Evolutionary conservation across 805 yeast genomes (phyloP).

Genomic region (Kazachstania kunashirensis): DNA sequence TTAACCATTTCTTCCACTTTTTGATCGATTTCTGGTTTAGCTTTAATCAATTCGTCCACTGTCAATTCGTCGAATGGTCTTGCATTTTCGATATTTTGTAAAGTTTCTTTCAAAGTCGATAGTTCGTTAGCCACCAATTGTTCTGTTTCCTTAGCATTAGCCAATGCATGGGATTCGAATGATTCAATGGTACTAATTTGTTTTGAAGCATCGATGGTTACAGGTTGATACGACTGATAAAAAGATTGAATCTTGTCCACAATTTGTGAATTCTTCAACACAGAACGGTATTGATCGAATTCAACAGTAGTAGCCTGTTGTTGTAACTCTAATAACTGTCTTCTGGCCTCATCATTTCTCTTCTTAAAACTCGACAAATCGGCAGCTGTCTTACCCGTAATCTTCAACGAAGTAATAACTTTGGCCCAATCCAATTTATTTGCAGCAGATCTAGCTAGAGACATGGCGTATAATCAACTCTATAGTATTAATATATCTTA

Average conservation of each 20-base stretch:
- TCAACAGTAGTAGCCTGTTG: slow-evolving; percentile 71
- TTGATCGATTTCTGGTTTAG: slow-evolving; percentile 95
- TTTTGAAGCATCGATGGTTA: slow-evolving; percentile 75
- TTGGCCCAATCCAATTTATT: slow-evolving; percentile 92
- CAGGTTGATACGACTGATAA: slow-evolving; percentile 68
- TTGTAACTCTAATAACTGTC: slow-evolving; percentile 59
- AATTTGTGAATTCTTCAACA: slow-evolving; percentile 72
- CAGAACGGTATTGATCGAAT: slow-evolving; percentile 67
- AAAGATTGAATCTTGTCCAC: slow-evolving; percentile 74
- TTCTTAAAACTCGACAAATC: slow-evolving; percentile 88
- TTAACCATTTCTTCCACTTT: slow-evolving; percentile 91
- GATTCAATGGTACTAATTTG: slow-evolving; percentile 87
- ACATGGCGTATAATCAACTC: slow-evolving; percentile 22
- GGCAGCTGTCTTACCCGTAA: slow-evolving; percentile 85
- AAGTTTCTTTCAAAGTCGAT: slow-evolving; percentile 73
- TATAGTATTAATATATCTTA: no score
- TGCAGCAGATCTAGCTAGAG: slow-evolving; percentile 46
- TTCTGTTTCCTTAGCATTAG: slow-evolving; percentile 92
- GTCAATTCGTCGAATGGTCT: slow-evolving; percentile 97
- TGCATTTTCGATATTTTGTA: slow-evolving; percentile 89
- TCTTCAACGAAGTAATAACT: slow-evolving; percentile 77
- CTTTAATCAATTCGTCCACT: slow-evolving; percentile 86
- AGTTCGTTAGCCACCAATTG: slow-evolving; percentile 79
- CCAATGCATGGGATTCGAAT: slow-evolving; percentile 90
- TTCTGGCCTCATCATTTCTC: slow-evolving; percentile 97